Base-by-base conservation (phyloP, 2,329 filamentous ascomycete species). In the Pyrenochaeta sp. region DNA sequence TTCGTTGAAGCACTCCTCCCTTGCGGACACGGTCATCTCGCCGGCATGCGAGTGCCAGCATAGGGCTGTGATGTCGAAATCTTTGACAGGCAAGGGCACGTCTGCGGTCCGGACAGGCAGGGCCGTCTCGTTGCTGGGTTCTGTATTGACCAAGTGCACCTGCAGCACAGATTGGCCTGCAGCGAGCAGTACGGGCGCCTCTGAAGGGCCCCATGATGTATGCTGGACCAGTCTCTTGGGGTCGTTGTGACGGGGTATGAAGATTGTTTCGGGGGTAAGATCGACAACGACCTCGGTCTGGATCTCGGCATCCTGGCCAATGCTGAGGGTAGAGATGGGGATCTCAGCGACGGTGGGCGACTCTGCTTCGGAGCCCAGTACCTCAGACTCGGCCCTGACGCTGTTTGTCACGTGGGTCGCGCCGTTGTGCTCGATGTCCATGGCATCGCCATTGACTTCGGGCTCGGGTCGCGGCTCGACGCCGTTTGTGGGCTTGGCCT, bases 401-500 rank as follows among this genome's bases (percentile, higher is more conserved):
- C 62, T 67, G 62, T 69, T 69, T 12, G 67, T 56, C 12, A 66
- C 61, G 35, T 69, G 66, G 30, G 61, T 60, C 30, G 56, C 49
- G 33, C 71, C 73, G 35, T 73, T 74, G 14, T 67, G 68, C 48
- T 79, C 80, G 6, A 81, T 63, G 15, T 81, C 79, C 78, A 81
- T 81, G 48, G 72, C 75, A 56, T 82, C 77, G 52, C 78, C 78
- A 60, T 81, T 80, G 50, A 75, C 54, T 29, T 77, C 73, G 11
- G 67, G 61, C 31, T 73, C 63, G 43, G 60, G 65, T 17, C 66
- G 66, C 45, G 67, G 55, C 4, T 72, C 72, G 46, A 73, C 56
- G 56, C 72, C 72, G 45, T 74, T 74, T 1, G 66, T 46, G 48
- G 59, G 46, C 54, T 71, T 74, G n/a, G 58, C 49, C 61, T 72